A percentile compares a stretch with the other conserved stretches of the same genome.
phyloP scores from a whole-genome alignment of 371 early-diverging fungal genomes.

The Zychaea mexicana region DNA sequence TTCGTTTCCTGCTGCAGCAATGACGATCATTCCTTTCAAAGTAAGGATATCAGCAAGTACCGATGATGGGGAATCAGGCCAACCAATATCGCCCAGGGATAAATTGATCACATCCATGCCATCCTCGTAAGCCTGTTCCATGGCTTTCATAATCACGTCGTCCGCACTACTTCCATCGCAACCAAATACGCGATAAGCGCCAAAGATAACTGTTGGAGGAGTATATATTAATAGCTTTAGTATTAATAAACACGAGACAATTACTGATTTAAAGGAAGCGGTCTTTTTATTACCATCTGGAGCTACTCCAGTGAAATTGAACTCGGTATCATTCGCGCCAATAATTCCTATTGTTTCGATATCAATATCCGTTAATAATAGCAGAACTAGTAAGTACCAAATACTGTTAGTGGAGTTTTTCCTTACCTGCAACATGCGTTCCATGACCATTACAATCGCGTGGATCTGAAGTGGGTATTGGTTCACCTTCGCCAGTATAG shows the following conservation, averaged over 20 bases:
- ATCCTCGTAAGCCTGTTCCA: conserved; percentile 71
- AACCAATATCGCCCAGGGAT: conserved; percentile 44
- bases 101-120: conserved; percentile 60
- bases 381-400: no score
- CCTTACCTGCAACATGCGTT: conserved; percentile 60
- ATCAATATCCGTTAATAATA: no score
- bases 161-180: conserved; percentile 73
- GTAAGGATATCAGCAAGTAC: conserved; percentile 38
- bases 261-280: no score
- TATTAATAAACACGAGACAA: no score
- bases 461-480: conserved; percentile 46
- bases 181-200: conserved; percentile 76
- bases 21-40: conserved; percentile 36
- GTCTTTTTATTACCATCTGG: conserved; percentile 62
- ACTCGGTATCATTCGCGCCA: conserved; percentile 49
- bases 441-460: conserved; percentile 70
- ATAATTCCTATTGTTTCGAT: no score
- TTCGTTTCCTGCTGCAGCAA: conserved; percentile 73
- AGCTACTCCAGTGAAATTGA: conserved; percentile 61
- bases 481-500: conserved; percentile 27
- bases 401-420: no score
- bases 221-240: not conserved
- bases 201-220: conserved; percentile 47
- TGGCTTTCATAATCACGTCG: conserved; percentile 73
- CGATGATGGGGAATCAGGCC: conserved; percentile 48